Evolutionary conservation across 2,329 filamentous ascomycete genomes (phyloP).

Genomic region (Podosphaera xanthii): DNA sequence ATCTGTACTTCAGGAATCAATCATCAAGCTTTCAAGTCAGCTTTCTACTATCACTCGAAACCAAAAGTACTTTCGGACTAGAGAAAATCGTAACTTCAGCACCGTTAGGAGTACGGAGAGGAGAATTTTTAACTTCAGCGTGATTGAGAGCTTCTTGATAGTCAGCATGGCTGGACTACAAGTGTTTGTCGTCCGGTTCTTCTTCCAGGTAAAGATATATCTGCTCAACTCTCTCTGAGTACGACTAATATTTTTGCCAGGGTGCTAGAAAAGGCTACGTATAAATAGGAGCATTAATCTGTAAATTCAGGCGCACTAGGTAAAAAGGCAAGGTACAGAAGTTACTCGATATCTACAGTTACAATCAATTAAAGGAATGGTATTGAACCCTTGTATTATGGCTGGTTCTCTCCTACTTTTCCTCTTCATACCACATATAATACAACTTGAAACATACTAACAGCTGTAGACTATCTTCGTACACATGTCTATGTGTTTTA

Average conservation of each 20-base stretch:
- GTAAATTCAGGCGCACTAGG: no score
- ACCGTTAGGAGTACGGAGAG: conserved; percentile 90
- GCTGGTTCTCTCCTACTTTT: no score
- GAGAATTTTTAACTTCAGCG: conserved; percentile 89
- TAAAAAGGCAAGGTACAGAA: no score
- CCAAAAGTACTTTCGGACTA: conserved; percentile 97
- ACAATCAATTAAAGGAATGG: no score
- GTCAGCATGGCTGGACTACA: conserved; percentile 87
- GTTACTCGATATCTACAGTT: no score
- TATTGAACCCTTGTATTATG: no score
- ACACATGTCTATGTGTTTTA: no score
- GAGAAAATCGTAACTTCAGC: conserved; percentile 97
- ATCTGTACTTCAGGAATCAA: conserved; percentile 68
- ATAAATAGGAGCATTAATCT: conserved; percentile 18
- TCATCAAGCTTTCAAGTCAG: conserved; percentile 84
- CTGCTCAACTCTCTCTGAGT: conserved; percentile 4
- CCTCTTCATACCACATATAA: no score
- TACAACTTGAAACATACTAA: no score
- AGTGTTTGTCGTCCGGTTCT: conserved; percentile 94
- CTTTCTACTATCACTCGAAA: conserved; percentile 86
- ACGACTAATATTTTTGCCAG: conserved; percentile 16
- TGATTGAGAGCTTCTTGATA: conserved; percentile 82
- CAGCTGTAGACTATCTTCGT: no score
- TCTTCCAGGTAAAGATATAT: conserved; percentile 52
- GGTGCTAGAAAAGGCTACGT: conserved; percentile 48